Percentiles rank a stretch among this genome's conserved stretches.
Conservation (phyloP, 1,284 basidiomycete species). For the Gymnopus androsaceus region DNA sequence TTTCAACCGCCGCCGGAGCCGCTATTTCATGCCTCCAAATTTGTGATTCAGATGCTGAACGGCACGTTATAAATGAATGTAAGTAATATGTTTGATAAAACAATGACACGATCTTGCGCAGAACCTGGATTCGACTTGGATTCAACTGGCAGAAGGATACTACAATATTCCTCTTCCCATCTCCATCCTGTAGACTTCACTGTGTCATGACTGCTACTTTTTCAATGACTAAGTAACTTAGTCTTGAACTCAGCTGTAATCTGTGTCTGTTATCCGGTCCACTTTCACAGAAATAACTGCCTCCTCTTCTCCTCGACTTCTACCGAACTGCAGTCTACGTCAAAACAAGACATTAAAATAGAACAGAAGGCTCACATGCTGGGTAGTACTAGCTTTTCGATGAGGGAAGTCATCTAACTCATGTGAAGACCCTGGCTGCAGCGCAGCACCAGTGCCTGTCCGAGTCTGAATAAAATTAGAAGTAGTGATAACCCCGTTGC, state of each 20-base stretch:
- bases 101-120: no score
- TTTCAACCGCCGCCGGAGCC: no score
- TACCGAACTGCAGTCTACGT: not conserved
- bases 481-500: not conserved
- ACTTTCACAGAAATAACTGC: constrained; percentile 4
- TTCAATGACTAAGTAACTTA: no score
- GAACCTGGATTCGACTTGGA: no score
- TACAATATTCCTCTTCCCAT: no score
- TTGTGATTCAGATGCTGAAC: no score
- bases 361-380: not conserved
- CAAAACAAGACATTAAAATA: not conserved
- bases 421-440: not conserved
- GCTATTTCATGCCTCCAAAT: no score
- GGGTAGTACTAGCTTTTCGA: not conserved
- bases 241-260: not conserved
- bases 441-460: not conserved
- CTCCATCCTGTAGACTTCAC: not conserved
- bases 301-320: not conserved
- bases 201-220: no score
- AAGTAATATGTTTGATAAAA: no score
- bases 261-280: constrained; percentile 2
- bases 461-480: not conserved
- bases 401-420: constrained; percentile 7
- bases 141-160: no score
- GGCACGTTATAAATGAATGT: no score